Evolutionary conservation across 2,329 filamentous ascomycete species (phyloP).

Genomic region (Zymoseptoria passerinii): DNA sequence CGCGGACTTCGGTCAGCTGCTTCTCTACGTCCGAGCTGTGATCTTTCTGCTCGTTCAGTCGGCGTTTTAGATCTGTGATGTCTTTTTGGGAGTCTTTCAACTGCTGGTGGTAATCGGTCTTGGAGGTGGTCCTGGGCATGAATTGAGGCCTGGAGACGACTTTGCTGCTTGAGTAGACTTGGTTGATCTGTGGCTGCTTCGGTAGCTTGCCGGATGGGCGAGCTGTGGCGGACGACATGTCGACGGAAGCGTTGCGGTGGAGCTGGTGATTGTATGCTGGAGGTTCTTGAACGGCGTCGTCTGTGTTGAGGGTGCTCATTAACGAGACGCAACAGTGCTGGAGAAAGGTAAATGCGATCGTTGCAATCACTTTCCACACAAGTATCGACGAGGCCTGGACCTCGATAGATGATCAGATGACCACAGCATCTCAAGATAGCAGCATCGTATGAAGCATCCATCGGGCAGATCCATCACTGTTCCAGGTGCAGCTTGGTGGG

Average conservation of each 20-base stretch:
- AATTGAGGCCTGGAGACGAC: not conserved
- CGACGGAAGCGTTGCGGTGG: no score
- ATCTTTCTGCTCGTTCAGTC: not conserved
- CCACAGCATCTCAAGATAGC: not conserved
- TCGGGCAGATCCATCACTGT: not conserved
- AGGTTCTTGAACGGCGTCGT: not conserved
- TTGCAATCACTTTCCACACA: not conserved
- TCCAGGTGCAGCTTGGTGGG: not conserved
- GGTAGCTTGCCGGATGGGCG: not conserved
- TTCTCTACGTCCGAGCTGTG: not conserved
- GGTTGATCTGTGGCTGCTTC: not conserved
- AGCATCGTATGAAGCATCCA: not conserved
- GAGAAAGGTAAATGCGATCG: not conserved
- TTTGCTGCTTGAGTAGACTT: not conserved
- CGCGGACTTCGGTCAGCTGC: not conserved
- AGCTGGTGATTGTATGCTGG: not conserved
- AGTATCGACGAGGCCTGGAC: not conserved
- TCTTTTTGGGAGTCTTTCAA: not conserved
- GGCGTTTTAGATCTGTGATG: not conserved
- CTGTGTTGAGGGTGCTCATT: no score
- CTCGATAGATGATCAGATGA: not conserved
- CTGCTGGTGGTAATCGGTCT: not conserved
- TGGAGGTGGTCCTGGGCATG: not conserved
- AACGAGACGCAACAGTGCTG: no score
- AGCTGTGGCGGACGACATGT: not conserved